Evolutionary conservation across 176 grass and related monocot genomes (phyloP).

Genomic region (Rhynchospora pubera): DNA sequence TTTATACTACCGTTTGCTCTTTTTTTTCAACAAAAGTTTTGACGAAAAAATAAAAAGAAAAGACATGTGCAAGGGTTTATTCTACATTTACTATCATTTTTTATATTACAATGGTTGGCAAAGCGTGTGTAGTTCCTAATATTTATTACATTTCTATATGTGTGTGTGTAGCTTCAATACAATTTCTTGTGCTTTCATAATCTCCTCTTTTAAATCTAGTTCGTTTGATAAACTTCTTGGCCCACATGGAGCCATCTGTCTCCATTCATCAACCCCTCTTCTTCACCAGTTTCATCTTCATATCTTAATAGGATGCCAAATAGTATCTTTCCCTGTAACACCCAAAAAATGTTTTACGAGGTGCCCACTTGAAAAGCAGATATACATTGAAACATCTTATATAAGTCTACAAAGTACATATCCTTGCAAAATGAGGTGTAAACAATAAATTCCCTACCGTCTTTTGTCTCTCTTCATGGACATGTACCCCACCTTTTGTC

Average conservation of each 20-base stretch:
- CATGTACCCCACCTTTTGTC: too few species aligned
- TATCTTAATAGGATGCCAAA: slow-evolving; percentile 75
- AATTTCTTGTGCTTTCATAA: background rate
- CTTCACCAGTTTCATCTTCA: slow-evolving; percentile 33
- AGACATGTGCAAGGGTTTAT: background rate
- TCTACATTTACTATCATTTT: background rate
- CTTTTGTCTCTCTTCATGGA: background rate
- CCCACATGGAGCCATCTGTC: slow-evolving; percentile 72
- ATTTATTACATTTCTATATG: background rate
- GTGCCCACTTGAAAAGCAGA: background rate
- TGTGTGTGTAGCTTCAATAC: background rate
- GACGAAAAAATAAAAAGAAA: background rate
- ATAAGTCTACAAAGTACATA: background rate
- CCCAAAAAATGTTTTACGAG: background rate
- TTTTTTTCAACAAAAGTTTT: background rate
- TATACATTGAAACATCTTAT: background rate
- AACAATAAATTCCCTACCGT: background rate
- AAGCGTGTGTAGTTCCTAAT: background rate
- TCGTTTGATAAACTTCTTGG: slow-evolving; percentile 48
- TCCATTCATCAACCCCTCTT: slow-evolving; percentile 19
- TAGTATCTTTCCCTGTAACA: slow-evolving; percentile 70
- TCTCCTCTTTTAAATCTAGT: background rate
- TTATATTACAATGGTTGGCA: background rate
- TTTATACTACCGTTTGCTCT: background rate
- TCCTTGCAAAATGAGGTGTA: background rate